Evolutionary conservation across 2,329 filamentous ascomycete species (phyloP).

Genomic region (Pseudogymnoascus pannorum): DNA sequence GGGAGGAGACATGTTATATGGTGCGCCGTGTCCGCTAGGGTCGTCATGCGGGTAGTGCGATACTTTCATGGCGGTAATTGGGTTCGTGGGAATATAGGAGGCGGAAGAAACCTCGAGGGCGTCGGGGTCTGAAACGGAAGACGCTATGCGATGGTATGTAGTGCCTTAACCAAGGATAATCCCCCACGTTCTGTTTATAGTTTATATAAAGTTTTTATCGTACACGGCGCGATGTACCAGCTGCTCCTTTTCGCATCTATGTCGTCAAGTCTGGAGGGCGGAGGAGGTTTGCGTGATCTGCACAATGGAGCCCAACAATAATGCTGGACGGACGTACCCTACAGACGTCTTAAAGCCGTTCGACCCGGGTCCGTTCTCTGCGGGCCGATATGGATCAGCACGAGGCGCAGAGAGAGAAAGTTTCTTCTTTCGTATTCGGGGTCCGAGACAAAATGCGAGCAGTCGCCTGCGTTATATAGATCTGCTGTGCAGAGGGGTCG

Average conservation of each 20-base stretch:
- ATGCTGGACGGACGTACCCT: slow-evolving; percentile 4
- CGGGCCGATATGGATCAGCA: slow-evolving; percentile 2
- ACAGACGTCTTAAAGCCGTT: background rate
- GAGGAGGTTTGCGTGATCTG: slow-evolving; percentile 3
- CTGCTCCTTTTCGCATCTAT: background rate
- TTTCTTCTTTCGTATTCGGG: background rate
- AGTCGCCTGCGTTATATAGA: slow-evolving; percentile 8
- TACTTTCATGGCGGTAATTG: background rate
- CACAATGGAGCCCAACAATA: background rate
- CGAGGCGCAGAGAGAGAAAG: background rate
- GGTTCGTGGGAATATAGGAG: background rate
- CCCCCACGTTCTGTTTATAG: background rate
- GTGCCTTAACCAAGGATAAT: background rate
- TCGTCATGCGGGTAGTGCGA: slow-evolving; percentile 5
- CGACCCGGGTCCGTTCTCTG: background rate
- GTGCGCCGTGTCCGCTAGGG: background rate
- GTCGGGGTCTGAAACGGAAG: background rate
- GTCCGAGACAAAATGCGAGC: slow-evolving; percentile 4
- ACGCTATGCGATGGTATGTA: background rate
- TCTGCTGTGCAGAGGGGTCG: slow-evolving; percentile 7
- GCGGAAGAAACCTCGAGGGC: background rate
- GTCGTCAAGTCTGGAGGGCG: background rate
- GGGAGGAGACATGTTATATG: slow-evolving; percentile 4
- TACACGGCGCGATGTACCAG: background rate
- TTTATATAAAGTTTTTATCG: slow-evolving; percentile 2